Evolutionary conservation across 257 asterid species (phyloP), one percentile per base, ranked within the genome.

Genomic region (Agastache rugosa): DNA sequence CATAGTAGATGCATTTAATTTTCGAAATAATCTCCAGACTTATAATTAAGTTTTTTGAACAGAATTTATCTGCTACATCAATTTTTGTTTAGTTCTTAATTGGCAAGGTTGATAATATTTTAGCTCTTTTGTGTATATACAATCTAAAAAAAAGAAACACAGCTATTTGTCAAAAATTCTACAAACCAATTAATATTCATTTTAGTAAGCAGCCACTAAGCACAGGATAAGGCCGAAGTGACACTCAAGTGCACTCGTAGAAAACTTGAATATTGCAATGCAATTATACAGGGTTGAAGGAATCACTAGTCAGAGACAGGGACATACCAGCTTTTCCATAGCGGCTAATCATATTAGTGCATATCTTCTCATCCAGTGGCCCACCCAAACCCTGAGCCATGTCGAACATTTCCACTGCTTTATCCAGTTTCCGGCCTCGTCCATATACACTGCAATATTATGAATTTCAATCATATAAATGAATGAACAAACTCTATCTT

Each of bases 261-360:
- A 74, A 63, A 14, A 15, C 8, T 54, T 65, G 51, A 55, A 71
- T 23, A 17, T 60, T 10, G 54, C 16, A 47, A 56, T 74, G 74
- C 63, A 65, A 41, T 70, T 74, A 11, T 23, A 63, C 47, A 59
- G 58, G 45, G 14, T 34, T 1, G n/a, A 29, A 39, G 15, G 34
- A 69, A 73, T 19, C 23, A 66, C 20, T 77, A 65, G 65, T 41
- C 73, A 50, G 58, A 68, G 60, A 39, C 11, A 72, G 41, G 69
- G 69, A 11, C 22, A 22, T 61, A 94, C 98, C 97, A 69, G 97
- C 92, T 89, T 94, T 94, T 73, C 97, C 98, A 61, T 85, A 93
- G 75, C 85, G 87, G 85, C 81, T 78, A 77, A 94, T 94, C 89
- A 94, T 79, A 78, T 90, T 94, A 72, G 95, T 87, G 81, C 89